Base-by-base conservation (phyloP, 495 filamentous ascomycete species). In the Hypoxylon fragiforme region DNA sequence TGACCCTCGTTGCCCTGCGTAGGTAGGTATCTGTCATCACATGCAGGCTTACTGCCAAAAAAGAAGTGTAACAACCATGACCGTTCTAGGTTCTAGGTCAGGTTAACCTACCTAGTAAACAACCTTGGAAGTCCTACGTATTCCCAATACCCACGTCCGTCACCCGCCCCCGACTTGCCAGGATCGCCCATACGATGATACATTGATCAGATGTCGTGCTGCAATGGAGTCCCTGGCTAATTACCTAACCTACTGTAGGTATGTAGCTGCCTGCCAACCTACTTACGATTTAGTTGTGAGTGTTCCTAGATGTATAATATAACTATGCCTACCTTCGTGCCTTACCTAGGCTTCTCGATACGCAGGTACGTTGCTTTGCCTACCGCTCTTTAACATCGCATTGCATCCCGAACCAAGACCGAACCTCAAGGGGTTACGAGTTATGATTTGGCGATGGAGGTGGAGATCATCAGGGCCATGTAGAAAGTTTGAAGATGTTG, bases 351-450 rank as follows among this genome's bases (percentile, higher is more conserved):
- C n/a, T n/a, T n/a, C n/a, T n/a, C n/a, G n/a, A n/a, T n/a, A 24
- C 14, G 26, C 36, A 34, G 6, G 8, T 48, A 39, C 24, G 34
- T 44, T 57, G 39, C 52, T 32, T 55, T 47, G 37, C 37, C 18
- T 59, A 14, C 19, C 24, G 28, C n/a, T 37, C 12, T 44, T 12
- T 32, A 53, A 28, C 58, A 57, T 57, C 52, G 52, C 58, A 62
- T 62, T 57, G 58, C 58, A 62, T 56, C 52, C 58, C 58, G 58
- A 57, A 56, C 58, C 52, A 57, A 15, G 14, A 30, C 58, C 58
- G 52, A 57, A 37, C 34, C n/a, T 57, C 34, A 39, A 53, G 24
- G 48, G 58, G 58, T 62, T 37, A 41, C 48, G 47, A 47, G 47
- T 53, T 52, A 44, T 62, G 52, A 53, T 52, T 62, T 37, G 50